Conservation (phyloP, 805 yeast species). For the Candida qinlingensis region DNA sequence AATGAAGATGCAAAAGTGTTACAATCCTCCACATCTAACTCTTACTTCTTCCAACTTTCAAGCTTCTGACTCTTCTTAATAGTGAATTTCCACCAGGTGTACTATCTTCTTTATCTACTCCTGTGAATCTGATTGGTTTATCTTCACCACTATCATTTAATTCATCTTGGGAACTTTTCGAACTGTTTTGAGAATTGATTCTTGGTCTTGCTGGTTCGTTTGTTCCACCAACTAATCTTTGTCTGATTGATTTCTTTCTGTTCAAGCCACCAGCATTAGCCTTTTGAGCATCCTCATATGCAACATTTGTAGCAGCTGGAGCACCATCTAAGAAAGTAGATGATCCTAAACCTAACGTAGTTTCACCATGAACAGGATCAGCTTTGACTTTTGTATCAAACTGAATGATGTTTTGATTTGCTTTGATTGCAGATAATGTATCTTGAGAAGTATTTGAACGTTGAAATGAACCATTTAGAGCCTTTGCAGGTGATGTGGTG, state of each 20-base stretch:
- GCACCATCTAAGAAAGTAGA: constrained; percentile 94
- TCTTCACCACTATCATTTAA: constrained; percentile 28
- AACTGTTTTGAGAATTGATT: neutral
- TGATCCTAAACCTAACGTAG: constrained; percentile 85
- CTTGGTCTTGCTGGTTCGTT: neutral
- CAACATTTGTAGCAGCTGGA: constrained; percentile 65
- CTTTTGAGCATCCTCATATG: constrained; percentile 30
- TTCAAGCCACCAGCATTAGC: constrained; percentile 45
- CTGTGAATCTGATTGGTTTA: constrained; percentile 27
- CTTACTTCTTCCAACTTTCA: constrained; percentile 59
- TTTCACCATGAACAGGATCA: constrained; percentile 75
- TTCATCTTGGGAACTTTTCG: neutral
- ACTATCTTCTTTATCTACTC: constrained; percentile 21
- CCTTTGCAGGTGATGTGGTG: constrained; percentile 15
- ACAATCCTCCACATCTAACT: neutral
- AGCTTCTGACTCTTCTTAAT: constrained; percentile 81
- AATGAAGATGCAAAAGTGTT: neutral
- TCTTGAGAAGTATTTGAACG: constrained; percentile 14
- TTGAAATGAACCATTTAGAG: constrained; percentile 3
- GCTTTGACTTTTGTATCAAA: constrained; percentile 70
- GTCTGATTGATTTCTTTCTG: constrained; percentile 81
- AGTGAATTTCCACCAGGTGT: constrained; percentile 46
- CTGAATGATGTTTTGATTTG: constrained; percentile 48
- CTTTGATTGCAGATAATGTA: constrained; percentile 40
- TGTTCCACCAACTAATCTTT: constrained; percentile 39